Base-by-base conservation (phyloP, 1,284 basidiomycete genomes). In the Malassezia restricta region DNA sequence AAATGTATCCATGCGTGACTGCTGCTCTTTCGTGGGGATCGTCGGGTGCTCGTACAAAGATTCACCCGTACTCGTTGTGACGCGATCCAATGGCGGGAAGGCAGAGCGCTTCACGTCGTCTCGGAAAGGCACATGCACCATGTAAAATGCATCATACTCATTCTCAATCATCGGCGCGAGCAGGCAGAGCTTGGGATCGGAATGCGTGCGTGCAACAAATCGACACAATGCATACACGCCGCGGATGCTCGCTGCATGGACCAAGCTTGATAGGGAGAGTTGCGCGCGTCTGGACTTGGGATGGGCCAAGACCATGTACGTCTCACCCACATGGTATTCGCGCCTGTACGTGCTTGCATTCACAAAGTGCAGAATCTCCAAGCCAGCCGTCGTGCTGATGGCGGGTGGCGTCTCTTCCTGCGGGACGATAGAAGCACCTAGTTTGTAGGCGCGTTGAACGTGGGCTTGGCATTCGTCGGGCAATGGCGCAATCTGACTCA, bases 361-460 rank as follows among this genome's bases (percentile, higher is more conserved):
- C 73, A 91, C 84, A 76, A 95, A 92, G 0, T 84, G 85, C 58
- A 86, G 81, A 40, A 96, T 81, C 54, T 94, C 87, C 35, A 95
- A 83, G 0, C 89, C 88, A 65, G 83, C 84, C 65, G 77, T 79
- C 1, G 87, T 86, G 4, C 78, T 76, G 29, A 89, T 75, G 38
- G 80, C 79, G 62, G 89, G 91, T 46, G 83, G 79, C 6, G 81
- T 85, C 40, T 77, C 77, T 37, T 87, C 55, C 3, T 63, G 57
- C 2, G 88, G 87, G 1, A 83, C 83, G 73, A 89, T 88, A 3
- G 84, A 86, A 3, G 85, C 83, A 5, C 92, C 92, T 62, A 95
- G 94, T 72, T 88, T 86, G 79, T 86, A 95, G 0, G 89, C 92
- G 57, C 81, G 79, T 17, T 85, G 77, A 12, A 89, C 80, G 14